Percentiles rank a stretch among this genome's conserved stretches.
These are phyloP conservation scores for Calcarisporium arbuscula DNA, from an alignment of 2,329 filamentous ascomycete species.

Conservation along the genomic window DNA sequence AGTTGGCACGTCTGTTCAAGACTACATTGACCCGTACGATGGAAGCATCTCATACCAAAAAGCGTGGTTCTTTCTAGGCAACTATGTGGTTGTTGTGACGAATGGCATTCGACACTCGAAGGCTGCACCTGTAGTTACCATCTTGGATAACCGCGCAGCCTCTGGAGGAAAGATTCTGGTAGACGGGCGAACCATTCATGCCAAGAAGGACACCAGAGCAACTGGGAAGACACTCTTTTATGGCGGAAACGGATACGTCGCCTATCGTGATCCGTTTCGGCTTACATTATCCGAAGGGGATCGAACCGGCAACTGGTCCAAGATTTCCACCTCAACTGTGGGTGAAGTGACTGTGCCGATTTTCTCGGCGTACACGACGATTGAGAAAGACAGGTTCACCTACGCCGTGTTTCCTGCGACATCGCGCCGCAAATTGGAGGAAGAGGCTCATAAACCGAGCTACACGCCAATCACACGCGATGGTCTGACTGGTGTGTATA, in stretches of 20 bases:
- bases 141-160: slow-evolving; percentile 15
- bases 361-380: slow-evolving; percentile 15
- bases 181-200: slow-evolving; percentile 4
- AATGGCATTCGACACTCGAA: slow-evolving; percentile 9
- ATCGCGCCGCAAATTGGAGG: slow-evolving; percentile 5
- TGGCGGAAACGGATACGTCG: slow-evolving; percentile 15
- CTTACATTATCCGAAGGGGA: slow-evolving; percentile 13
- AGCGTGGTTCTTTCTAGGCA: slow-evolving; percentile 15
- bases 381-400: slow-evolving; percentile 5
- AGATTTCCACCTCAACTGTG: slow-evolving; percentile 15
- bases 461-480: slow-evolving; percentile 10
- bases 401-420: slow-evolving; percentile 15
- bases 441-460: slow-evolving; percentile 9
- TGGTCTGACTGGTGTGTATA: slow-evolving; percentile 13
- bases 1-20: slow-evolving; percentile 12
- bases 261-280: slow-evolving; percentile 12
- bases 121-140: slow-evolving; percentile 11
- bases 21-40: slow-evolving; percentile 14
- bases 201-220: slow-evolving; percentile 1
- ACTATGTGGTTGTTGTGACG: slow-evolving; percentile 14
- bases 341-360: slow-evolving; percentile 11
- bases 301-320: slow-evolving; percentile 16
- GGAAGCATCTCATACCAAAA: slow-evolving; percentile 15
- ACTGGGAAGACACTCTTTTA: slow-evolving; percentile 11
- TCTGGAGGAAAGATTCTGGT: slow-evolving; percentile 8